Conservation (phyloP, 108 stramenopile genomes). For the Halocafeteria seosinensis region DNA sequence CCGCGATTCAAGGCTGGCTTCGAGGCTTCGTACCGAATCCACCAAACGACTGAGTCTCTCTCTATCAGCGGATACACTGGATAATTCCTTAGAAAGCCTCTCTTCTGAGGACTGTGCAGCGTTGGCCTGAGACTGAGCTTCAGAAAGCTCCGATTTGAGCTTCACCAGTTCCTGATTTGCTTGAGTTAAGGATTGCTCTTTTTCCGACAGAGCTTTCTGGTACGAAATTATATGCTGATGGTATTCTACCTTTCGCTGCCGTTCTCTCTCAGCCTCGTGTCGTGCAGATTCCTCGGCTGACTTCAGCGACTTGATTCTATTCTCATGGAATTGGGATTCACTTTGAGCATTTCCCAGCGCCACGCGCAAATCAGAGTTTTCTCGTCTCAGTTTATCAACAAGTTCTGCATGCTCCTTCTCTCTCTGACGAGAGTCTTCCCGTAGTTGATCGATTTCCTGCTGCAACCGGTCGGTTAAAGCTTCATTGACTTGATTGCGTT, state of each 20-base stretch:
- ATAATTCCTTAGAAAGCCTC: neutral
- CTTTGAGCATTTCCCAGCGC: neutral
- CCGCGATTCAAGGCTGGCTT: too few species aligned
- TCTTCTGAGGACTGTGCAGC: neutral
- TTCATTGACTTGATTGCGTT: too few species aligned
- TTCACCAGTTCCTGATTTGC: neutral
- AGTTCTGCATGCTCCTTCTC: too few species aligned
- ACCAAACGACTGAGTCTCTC: neutral
- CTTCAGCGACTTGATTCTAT: neutral
- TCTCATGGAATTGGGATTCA: neutral
- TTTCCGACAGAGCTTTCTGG: neutral
- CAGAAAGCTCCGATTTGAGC: neutral
- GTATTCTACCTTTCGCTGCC: neutral
- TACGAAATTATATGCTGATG: neutral
- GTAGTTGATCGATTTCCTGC: too few species aligned
- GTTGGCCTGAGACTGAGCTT: neutral
- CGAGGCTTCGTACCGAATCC: neutral
- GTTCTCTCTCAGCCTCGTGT: neutral
- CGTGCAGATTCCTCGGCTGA: neutral
- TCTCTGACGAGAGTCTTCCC: too few species aligned
- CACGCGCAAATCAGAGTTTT: neutral
- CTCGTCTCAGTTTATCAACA: neutral
- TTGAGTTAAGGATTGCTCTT: neutral
- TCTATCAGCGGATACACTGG: neutral
- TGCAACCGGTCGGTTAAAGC: too few species aligned